Evolutionary conservation across 108 stramenopile genomes (phyloP), one percentile per base, ranked within the genome.

Genomic region (Nitzschia sp.): DNA sequence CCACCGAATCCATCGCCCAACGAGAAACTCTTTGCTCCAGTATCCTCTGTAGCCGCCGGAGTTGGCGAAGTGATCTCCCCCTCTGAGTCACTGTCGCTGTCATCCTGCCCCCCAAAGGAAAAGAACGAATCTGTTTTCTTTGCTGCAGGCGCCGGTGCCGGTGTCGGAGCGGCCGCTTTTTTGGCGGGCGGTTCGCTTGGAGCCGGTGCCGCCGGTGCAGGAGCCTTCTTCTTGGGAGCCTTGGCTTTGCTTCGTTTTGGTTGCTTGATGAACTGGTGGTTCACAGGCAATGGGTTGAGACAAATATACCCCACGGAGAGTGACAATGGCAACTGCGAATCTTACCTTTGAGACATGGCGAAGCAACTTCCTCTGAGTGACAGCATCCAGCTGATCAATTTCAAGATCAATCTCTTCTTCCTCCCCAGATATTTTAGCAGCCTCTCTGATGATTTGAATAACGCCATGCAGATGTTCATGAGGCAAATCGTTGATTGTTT

Each of bases 391-490:
- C 48, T 79, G 78, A 58, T 94, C 92, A 65, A 90, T 86, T 44
- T 91, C 92, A n/a, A 94, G 77, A 70, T 94, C 92, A 52, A 94
- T 94, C 61, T 86, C 83, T 37, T 90, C 92, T 63, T 88, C 92
- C 53, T 94, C 90, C 12, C 78, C 87, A 53, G 78, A 79, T 21
- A 88, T 65, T 46, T 73, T 74, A n/a, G 88, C 80, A 42, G 88
- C 80, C 65, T 94, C 89, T 53, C 89, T 70, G 54, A 94, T 89
- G 41, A 94, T 94, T 73, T 89, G 81, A 63, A 94, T 86, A 2
- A 89, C 88, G 21, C 85, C 89, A 25, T 76, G 74, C 12, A 91
- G 51, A 53, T 85, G 68, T 9, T 75, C 76, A 21, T 72, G 80
- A 12, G 83, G 78, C 20, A 93, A 69, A 7, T 76, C 64, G 69